phyloP scores from a whole-genome alignment of 2,329 filamentous ascomycete genomes.

The Lecanoromycetidae sp. region DNA sequence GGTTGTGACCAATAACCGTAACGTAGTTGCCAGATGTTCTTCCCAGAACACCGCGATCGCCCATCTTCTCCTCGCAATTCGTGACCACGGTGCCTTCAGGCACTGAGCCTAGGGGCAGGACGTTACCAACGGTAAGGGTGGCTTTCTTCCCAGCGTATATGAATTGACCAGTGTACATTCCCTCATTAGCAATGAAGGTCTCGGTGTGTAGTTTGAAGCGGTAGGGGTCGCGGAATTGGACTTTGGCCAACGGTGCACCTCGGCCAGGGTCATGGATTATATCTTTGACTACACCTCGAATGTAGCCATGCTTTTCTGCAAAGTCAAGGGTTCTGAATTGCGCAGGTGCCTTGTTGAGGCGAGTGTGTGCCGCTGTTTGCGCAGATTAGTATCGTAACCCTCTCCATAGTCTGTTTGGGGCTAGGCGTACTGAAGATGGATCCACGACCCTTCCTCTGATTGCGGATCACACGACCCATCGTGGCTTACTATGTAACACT shows the following conservation, averaged over 20 bases:
- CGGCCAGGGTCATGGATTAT: conserved; percentile 98
- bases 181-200: conserved; percentile 99
- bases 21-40: conserved; percentile 99
- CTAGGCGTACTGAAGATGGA: conserved; percentile 59
- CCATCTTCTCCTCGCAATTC: conserved; percentile 98
- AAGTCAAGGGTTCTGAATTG: conserved; percentile 97
- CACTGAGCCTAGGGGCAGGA: conserved; percentile 86
- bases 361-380: conserved; percentile 60
- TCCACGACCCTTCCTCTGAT: conserved; percentile 67
- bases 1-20: conserved; percentile 95
- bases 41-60: conserved; percentile 91
- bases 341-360: conserved; percentile 87
- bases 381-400: neutral
- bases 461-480: conserved; percentile 60
- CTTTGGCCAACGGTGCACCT: conserved; percentile 93
- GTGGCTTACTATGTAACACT: neutral
- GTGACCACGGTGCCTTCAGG: conserved; percentile 98
- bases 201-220: conserved; percentile 94
- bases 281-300: conserved; percentile 94
- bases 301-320: conserved; percentile 93
- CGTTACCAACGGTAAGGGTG: conserved; percentile 89
- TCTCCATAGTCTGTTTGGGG: neutral
- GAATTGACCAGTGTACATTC: conserved; percentile 99
- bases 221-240: conserved; percentile 96
- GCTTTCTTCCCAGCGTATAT: conserved; percentile 99